Evolutionary conservation across 805 yeast genomes (phyloP), one percentile per base, ranked within the genome.

Genomic region (Suhomyces canberraensis): DNA sequence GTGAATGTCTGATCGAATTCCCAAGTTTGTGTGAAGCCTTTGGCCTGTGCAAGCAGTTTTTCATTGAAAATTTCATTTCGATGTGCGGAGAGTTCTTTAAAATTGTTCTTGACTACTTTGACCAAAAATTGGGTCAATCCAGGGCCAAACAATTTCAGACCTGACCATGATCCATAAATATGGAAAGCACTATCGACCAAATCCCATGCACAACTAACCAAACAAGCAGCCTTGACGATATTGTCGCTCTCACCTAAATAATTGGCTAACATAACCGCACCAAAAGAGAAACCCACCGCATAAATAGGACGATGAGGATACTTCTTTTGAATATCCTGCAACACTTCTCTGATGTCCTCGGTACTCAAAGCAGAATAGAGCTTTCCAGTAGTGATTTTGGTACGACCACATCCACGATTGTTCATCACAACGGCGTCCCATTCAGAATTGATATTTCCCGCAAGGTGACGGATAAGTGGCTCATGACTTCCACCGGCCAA

Each of bases 401-500:
- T 74, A 33, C 82, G 64, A 40, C 87, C 81, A 58, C 95, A 87
- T 4, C 95, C 95, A 33, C 95, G 66, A 3, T 81, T 65, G 52
- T 84, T 85, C 42, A 84, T 62, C 14, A 86, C 93, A 29, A 77
- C 78, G 6, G 76, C 69, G 44, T 82, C 90, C 67, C 84, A 82
- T 19, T 50, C 47, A 3, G 29, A 19, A 11, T 58, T 51, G 13
- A 77, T 52, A 16, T 60, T 53, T 29, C 66, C 61, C 13, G 78
- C 72, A 25, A 81, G 53, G 37, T 84, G 72, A 16, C 93, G 70
- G 28, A 86, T 78, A 51, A 86, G 79, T 5, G 84, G 70, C 54
- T 86, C 95, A 44, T 81, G 84, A n/a, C 90, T 80, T 0, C 95
- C 93, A 4, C 95, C 95, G 1, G 85, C 81, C 25, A 86, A 71